These are phyloP conservation scores for Davidsoniella neocaledoniae DNA, from an alignment of 2,329 filamentous ascomycete genomes.

Conservation along the genomic window DNA sequence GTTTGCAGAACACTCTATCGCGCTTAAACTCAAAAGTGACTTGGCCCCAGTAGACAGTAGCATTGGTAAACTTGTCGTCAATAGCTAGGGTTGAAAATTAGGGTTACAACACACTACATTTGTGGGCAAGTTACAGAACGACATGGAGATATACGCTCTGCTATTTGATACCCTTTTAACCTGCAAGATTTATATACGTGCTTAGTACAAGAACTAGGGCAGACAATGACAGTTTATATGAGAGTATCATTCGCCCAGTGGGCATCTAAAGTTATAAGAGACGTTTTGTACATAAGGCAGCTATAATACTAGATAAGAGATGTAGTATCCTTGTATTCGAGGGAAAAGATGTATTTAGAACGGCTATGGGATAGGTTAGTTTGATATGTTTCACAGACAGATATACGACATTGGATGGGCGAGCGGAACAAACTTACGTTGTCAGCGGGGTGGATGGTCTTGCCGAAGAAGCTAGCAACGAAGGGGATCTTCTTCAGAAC, in stretches of 20 bases:
- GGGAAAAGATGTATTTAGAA: constrained; percentile 15
- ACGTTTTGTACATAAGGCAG: constrained; percentile 10
- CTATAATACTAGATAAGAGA: background rate
- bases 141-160: too few relatives aligned
- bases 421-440: constrained; percentile 10
- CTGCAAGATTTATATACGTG: too few relatives aligned
- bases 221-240: too few relatives aligned
- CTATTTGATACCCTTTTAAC: too few relatives aligned
- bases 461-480: background rate
- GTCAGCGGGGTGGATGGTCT: constrained; percentile 12
- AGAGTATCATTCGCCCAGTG: background rate
- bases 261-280: constrained; percentile 2
- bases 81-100: too few relatives aligned
- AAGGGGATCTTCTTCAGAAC: constrained; percentile 34
- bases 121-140: too few relatives aligned
- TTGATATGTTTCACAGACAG: background rate
- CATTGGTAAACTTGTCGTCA: too few relatives aligned
- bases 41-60: too few relatives aligned
- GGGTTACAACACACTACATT: too few relatives aligned
- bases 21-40: too few relatives aligned
- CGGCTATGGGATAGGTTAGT: constrained; percentile 3
- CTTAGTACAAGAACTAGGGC: too few relatives aligned
- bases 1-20: too few relatives aligned
- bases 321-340: background rate
- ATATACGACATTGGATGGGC: background rate